Evolutionary conservation across 257 asterid genomes (phyloP).

Genomic region (Verbascum thapsus): DNA sequence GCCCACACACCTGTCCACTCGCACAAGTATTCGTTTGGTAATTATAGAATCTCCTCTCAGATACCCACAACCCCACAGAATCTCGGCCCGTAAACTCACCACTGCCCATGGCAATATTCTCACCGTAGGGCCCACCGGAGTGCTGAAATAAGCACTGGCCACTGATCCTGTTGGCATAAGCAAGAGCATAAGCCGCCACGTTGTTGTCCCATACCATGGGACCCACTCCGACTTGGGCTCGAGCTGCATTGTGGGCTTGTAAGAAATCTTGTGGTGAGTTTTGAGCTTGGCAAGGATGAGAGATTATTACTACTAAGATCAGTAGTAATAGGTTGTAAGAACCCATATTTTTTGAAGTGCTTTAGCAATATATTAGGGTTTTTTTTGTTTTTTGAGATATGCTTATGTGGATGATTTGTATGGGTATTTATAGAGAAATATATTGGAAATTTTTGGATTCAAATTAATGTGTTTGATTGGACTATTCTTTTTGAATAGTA

Average conservation of each 20-base stretch:
- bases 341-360: too few species aligned
- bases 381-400: too few species aligned
- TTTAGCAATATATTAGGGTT: too few species aligned
- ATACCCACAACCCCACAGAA: conserved; percentile 36
- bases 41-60: conserved; percentile 25
- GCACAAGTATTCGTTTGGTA: conserved; percentile 26
- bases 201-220: not conserved
- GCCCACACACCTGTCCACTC: conserved; percentile 17
- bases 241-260: not conserved
- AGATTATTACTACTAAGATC: too few species aligned
- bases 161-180: not conserved
- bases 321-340: too few species aligned
- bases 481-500: too few species aligned
- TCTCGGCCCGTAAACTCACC: not conserved
- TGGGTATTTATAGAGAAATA: too few species aligned
- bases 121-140: conserved; percentile 28
- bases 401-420: too few species aligned
- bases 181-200: not conserved
- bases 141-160: not conserved
- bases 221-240: not conserved
- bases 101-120: conserved; percentile 31
- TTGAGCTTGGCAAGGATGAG: too few species aligned
- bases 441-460: too few species aligned
- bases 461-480: too few species aligned
- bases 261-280: not conserved